Base-by-base conservation (phyloP, 495 filamentous ascomycete genomes). In the Parathielavia hyrcaniae region DNA sequence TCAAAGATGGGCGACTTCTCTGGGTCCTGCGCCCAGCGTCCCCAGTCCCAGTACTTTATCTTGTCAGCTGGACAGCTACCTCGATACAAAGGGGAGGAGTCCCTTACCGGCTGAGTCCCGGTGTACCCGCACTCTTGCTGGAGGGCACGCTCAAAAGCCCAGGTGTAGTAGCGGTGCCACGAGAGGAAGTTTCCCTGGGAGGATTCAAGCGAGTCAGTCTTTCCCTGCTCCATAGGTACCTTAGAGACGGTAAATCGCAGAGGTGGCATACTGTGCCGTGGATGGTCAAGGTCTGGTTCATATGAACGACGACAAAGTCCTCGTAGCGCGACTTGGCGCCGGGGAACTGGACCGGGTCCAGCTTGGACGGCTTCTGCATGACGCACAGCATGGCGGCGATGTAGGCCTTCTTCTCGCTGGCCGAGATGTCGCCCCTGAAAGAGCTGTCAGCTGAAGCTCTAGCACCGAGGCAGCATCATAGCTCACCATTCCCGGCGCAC, bases 121-220 rank as follows among this genome's bases (percentile, higher is more conserved):
- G 64, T 79, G 63, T 86, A 90, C 32, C 83, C 84, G 67, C 87
- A 89, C 64, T 90, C 86, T 9, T 80, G 75, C 26, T 78, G 74
- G 20, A 90, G 76, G 0, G 80, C 81, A 58, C 82, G 74, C 64
- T 89, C 86, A 61, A 83, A 88, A 4, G 75, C 67, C 68, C 73
- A 82, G 45, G 78, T 76, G 65, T 80, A 89, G 66, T 86, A 85
- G 12, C 87, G 76, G 67, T 90, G 87, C 84, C 86, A 90, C 16
- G 81, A 70, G 16, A 89, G 71, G 70, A 90, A 87, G 59, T 77
- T 81, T 4, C 83, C 85, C 75, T 67, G 72, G 22, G 26, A 7
- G 41, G 9, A 9, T 20, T 64, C 16, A 59, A 59, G n/a, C n/a
- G n/a, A n/a, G n/a, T n/a, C n/a, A n/a, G n/a, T n/a, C n/a, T n/a